These are phyloP conservation scores for Leptographium radiaticola DNA, from an alignment of 2,329 filamentous ascomycete species.

Conservation along the genomic window DNA sequence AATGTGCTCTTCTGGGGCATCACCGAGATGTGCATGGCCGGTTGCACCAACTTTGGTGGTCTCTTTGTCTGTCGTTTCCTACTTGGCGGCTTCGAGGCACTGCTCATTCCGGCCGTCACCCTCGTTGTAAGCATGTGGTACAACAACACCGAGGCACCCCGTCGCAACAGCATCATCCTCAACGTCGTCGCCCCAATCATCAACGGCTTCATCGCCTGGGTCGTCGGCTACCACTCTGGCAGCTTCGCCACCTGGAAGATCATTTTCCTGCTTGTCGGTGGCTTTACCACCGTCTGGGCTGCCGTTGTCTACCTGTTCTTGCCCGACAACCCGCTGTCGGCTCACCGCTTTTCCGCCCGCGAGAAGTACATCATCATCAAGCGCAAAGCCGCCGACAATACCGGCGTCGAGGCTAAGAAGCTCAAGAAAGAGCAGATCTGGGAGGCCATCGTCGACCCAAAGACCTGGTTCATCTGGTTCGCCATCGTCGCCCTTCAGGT, in stretches of 20 bases:
- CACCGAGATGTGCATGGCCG: slow-evolving; percentile 11
- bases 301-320: slow-evolving; percentile 12
- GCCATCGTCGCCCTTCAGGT: slow-evolving; percentile 12
- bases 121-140: slow-evolving; percentile 13
- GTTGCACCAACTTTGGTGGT: slow-evolving; percentile 11
- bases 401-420: slow-evolving; percentile 11
- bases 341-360: slow-evolving; percentile 4
- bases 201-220: slow-evolving; percentile 14
- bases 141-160: slow-evolving; percentile 15
- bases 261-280: slow-evolving; percentile 15
- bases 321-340: slow-evolving; percentile 13
- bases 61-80: slow-evolving; percentile 13
- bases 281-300: slow-evolving; percentile 13
- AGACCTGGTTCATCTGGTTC: slow-evolving; percentile 14
- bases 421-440: slow-evolving; percentile 12
- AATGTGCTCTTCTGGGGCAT: slow-evolving; percentile 14
- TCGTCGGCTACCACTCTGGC: slow-evolving; percentile 12
- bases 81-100: slow-evolving; percentile 13
- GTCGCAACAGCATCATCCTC: slow-evolving; percentile 15
- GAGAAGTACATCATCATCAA: slow-evolving; percentile 11
- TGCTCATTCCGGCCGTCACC: slow-evolving; percentile 13
- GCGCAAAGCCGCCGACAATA: slow-evolving; percentile 14
- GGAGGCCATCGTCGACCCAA: slow-evolving; percentile 11
- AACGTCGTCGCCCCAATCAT: slow-evolving; percentile 15
- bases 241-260: slow-evolving; percentile 15